phyloP scores from a whole-genome alignment of 495 filamentous ascomycete species.

The Parathielavia hyrcaniae region DNA sequence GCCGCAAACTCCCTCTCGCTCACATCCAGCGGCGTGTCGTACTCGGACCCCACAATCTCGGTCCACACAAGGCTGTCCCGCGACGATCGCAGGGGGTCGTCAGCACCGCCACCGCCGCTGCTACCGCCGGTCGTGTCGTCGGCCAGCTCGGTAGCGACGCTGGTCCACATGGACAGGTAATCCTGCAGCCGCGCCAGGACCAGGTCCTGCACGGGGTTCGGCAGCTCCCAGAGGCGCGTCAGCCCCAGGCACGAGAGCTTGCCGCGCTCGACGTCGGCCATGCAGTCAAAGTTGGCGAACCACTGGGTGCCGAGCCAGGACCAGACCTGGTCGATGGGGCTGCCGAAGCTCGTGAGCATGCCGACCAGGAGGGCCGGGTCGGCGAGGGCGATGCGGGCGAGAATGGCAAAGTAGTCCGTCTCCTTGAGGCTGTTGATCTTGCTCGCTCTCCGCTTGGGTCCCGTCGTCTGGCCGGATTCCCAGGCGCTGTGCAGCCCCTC shows the following conservation, averaged over 20 bases:
- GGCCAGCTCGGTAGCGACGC: slow-evolving; percentile 39
- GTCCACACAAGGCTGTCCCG: slow-evolving; percentile 57
- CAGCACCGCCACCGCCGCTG: too few relatives aligned
- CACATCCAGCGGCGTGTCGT: slow-evolving; percentile 58
- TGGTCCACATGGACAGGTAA: slow-evolving; percentile 50
- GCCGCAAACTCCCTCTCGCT: slow-evolving; percentile 46
- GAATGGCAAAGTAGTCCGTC: slow-evolving; percentile 76
- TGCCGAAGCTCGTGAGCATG: slow-evolving; percentile 43
- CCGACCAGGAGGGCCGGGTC: slow-evolving; percentile 60
- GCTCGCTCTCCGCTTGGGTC: slow-evolving; percentile 59
- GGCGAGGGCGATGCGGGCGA: slow-evolving; percentile 69
- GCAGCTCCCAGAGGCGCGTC: slow-evolving; percentile 68
- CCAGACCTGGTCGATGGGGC: slow-evolving; percentile 45
- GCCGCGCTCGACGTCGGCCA: slow-evolving; percentile 63
- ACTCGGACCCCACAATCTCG: slow-evolving; percentile 58
- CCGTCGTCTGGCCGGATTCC: slow-evolving; percentile 66
- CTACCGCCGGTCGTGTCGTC: slow-evolving; percentile 25
- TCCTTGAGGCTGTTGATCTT: slow-evolving; percentile 62
- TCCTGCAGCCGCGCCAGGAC: slow-evolving; percentile 46
- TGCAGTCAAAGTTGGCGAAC: slow-evolving; percentile 81
- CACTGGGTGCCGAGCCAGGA: slow-evolving; percentile 80
- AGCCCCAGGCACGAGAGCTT: slow-evolving; percentile 80
- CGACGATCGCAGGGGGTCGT: slow-evolving; percentile 19
- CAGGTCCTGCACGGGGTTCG: slow-evolving; percentile 45
- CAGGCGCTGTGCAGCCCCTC: slow-evolving; percentile 64